Conservation (phyloP, 164 flowering plant genomes). For the Tetrastigma voinierianum region DNA sequence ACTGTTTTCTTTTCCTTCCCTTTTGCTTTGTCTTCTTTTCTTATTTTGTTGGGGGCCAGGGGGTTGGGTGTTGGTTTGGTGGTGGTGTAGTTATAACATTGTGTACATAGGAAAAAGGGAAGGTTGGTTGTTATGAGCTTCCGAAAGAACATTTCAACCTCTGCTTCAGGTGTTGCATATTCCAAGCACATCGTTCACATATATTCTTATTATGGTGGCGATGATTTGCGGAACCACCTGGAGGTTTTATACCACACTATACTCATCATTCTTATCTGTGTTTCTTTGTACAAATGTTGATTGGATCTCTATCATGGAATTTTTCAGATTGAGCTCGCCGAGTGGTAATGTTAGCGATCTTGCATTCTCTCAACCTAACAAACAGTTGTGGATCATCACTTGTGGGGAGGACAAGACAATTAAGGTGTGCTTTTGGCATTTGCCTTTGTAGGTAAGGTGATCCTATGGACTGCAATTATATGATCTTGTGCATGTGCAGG, state of each 20-base stretch:
- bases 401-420: constrained; percentile 56
- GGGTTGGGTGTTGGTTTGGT: too few species aligned
- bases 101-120: too few species aligned
- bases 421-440: constrained; percentile 29
- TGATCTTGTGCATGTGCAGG: constrained; percentile 16
- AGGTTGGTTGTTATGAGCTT: too few species aligned
- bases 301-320: neutral
- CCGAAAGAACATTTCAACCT: neutral
- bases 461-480: neutral
- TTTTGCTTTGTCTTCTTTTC: too few species aligned
- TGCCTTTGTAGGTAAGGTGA: neutral
- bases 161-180: constrained; percentile 29
- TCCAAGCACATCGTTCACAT: constrained; percentile 36
- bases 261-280: too few species aligned
- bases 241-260: constrained; percentile 18
- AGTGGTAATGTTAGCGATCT: constrained; percentile 49
- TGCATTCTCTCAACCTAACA: constrained; percentile 50
- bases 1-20: too few species aligned
- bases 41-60: too few species aligned
- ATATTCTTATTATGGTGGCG: constrained; percentile 32
- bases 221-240: constrained; percentile 30
- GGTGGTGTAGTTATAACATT: too few species aligned
- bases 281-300: neutral
- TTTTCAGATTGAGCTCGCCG: constrained; percentile 55
- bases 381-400: constrained; percentile 40